A percentile compares a stretch with the other conserved stretches of the same genome.
Evolutionary conservation across 164 flowering plant species (phyloP).

Genomic region (Nymphaea colorata): DNA sequence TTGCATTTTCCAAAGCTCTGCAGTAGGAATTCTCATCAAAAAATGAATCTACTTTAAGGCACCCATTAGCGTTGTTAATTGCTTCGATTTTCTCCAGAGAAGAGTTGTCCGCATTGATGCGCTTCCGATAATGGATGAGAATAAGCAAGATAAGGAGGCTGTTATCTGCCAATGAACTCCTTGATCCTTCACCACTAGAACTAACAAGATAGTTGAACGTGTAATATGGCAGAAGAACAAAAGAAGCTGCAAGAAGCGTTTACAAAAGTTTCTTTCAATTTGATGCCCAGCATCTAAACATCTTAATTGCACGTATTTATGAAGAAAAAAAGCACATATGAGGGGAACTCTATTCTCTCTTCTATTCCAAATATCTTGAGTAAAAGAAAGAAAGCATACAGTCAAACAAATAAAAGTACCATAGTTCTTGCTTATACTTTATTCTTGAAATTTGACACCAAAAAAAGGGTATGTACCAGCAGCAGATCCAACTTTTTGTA

Average conservation of each 20-base stretch:
- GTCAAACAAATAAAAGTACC: background rate
- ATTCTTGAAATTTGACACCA: constrained; percentile 1
- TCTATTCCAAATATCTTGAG: no score
- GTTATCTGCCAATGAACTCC: constrained; percentile 62
- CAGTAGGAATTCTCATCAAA: constrained; percentile 65
- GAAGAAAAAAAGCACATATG: background rate
- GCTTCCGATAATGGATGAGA: constrained; percentile 69
- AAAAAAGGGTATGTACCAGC: constrained; percentile 48
- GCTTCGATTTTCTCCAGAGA: constrained; percentile 26
- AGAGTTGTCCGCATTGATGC: constrained; percentile 28
- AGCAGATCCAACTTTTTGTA: constrained; percentile 85
- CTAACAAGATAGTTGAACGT: constrained; percentile 51
- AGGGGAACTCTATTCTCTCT: background rate
- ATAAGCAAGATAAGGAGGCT: constrained; percentile 71
- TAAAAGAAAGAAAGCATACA: background rate
- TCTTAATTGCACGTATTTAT: background rate
- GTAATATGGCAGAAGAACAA: constrained; percentile 52
- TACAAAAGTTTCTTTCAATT: constrained; percentile 4
- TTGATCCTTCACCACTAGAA: constrained; percentile 51
- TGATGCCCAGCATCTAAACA: background rate
- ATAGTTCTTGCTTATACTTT: background rate
- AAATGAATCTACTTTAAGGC: constrained; percentile 28
- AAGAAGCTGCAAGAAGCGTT: constrained; percentile 50
- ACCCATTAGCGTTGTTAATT: constrained; percentile 30
- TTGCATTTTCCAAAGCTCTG: constrained; percentile 72